Evolutionary conservation across 2,329 filamentous ascomycete species (phyloP), one percentile per base, ranked within the genome.

Genomic region (Neonectria punicea): DNA sequence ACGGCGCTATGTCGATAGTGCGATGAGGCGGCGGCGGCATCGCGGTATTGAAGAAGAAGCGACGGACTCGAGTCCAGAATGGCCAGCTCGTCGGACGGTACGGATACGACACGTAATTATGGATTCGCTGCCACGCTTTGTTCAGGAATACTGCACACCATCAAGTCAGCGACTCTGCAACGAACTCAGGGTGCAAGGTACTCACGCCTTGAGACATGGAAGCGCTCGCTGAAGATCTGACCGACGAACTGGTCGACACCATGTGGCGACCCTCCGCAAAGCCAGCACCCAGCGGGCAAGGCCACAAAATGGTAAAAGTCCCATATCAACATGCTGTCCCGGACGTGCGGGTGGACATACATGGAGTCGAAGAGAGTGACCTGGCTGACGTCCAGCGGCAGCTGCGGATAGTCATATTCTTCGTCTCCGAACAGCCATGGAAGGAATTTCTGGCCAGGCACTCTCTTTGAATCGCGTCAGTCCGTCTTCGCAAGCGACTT

Each of bases 361-460:
- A 78, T 77, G 13, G 80, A 79, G 61, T 83, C 81, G 65, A 83
- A 82, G n/a, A 82, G 74, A 41, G 79, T 81, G 8, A 79, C 74
- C 14, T 77, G 74, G 28, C 76, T 76, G 18, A 76, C 76, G 65
- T 82, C 80, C 49, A 80, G 43, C 20, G 65, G 65, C 16, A 65
- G 47, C 10, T 65, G 62, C 18, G 57, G 62, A 22, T 60, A 55
- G n/a, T 58, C 47, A 28, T 65, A 67, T 11, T 56, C 51, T 49
- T 66, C 30, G 41, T 53, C 62, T 10, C 66, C 66, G 32, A 68
- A 68, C 8, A 68, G 11, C 66, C 66, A 68, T 1, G 66, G 66
- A 5, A 68, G 39, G 39, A 64, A 59, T 30, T 50, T 67, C 46
- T 64, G 63, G 20, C 57, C 60, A 14, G 46, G 55, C 1, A 54